Evolutionary conservation across 1,139 yeast species (phyloP).

Genomic region (Hemisphaericaspora subhashii): DNA sequence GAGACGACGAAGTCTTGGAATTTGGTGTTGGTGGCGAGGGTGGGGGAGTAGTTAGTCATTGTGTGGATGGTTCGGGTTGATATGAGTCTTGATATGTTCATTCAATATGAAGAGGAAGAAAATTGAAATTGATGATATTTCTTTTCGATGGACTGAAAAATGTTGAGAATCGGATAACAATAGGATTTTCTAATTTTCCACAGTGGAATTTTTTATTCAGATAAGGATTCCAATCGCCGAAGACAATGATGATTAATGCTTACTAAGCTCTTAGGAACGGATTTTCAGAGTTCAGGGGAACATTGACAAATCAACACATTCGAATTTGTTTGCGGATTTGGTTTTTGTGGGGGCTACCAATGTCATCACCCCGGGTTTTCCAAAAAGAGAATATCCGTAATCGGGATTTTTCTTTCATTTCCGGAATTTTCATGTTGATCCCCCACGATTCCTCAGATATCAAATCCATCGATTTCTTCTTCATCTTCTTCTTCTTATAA

Average conservation of each 20-base stretch:
- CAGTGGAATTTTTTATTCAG: too few relatives aligned
- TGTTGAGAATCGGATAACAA: too few relatives aligned
- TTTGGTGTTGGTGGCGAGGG: constrained; percentile 7
- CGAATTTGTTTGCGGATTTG: neutral
- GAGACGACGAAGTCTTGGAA: constrained; percentile 16
- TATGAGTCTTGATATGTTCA: neutral
- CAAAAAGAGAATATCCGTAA: neutral
- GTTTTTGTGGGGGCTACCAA: neutral
- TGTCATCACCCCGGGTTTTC: too few relatives aligned
- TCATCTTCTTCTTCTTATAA: neutral
- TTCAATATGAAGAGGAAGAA: neutral
- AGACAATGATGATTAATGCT: too few relatives aligned
- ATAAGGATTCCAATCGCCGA: too few relatives aligned
- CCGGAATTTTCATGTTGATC: neutral
- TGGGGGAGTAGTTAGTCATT: constrained; percentile 11
- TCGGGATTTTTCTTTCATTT: too few relatives aligned
- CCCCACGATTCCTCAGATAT: neutral
- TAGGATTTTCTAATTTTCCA: too few relatives aligned
- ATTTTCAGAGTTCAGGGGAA: too few relatives aligned
- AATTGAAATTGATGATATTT: too few relatives aligned
- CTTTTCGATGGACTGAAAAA: too few relatives aligned
- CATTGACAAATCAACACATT: too few relatives aligned
- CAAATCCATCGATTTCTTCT: neutral
- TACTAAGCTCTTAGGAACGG: too few relatives aligned
- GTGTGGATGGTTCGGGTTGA: neutral